Conservation (phyloP, 23 red algal species). For the Gracilariopsis chorda region DNA sequence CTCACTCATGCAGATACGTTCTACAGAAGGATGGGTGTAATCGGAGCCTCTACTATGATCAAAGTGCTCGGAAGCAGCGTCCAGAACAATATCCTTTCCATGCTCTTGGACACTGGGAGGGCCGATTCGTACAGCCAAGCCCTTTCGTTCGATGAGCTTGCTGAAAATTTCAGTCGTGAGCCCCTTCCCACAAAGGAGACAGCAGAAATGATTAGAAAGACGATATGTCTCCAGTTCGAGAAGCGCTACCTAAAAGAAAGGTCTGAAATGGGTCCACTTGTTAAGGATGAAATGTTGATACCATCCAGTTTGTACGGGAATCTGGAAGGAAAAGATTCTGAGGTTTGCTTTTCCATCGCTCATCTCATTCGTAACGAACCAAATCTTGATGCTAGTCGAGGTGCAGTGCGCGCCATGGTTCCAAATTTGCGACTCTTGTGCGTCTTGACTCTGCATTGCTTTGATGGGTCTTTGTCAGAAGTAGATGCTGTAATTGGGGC, state of each 20-base stretch:
- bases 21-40: slow-evolving; percentile 61
- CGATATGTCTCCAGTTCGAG: slow-evolving; percentile 36
- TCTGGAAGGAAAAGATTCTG: slow-evolving; percentile 44
- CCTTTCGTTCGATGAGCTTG: slow-evolving; percentile 60
- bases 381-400: slow-evolving; percentile 13
- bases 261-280: background rate
- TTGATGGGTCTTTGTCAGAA: slow-evolving; percentile 52
- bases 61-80: slow-evolving; percentile 33
- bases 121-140: slow-evolving; percentile 36
- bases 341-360: slow-evolving; percentile 55
- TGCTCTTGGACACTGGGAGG: slow-evolving; percentile 43
- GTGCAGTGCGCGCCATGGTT: slow-evolving; percentile 43
- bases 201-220: slow-evolving; percentile 30
- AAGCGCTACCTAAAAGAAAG: slow-evolving; percentile 24
- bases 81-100: slow-evolving; percentile 32
- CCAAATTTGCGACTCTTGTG: slow-evolving; percentile 56
- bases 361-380: slow-evolving; percentile 29
- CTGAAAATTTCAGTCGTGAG: background rate
- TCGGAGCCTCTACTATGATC: slow-evolving; percentile 63
- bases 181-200: background rate
- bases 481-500: slow-evolving; percentile 59
- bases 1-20: slow-evolving; percentile 49
- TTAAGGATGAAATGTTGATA: slow-evolving; percentile 32
- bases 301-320: slow-evolving; percentile 38
- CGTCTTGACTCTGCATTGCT: slow-evolving; percentile 32